Conservation (phyloP, 2,329 filamentous ascomycete species). For the Ustulina deusta region DNA sequence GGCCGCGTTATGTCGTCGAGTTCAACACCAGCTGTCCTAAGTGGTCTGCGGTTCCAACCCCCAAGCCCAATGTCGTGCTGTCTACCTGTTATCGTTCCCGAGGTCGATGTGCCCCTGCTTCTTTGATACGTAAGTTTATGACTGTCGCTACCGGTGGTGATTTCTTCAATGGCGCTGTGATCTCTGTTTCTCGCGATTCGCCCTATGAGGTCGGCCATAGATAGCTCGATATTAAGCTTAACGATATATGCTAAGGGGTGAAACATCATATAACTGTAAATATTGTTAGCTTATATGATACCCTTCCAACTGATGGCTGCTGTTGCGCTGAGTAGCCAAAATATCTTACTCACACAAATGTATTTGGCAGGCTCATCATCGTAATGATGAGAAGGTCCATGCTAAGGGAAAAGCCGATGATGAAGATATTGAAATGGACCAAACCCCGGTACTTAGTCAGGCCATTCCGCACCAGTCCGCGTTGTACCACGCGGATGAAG, state of each 20-base stretch:
- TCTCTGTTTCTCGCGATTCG: slow-evolving; percentile 47
- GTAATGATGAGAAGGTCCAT: slow-evolving; percentile 59
- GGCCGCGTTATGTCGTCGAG: slow-evolving; percentile 10
- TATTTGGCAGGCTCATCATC: slow-evolving; percentile 59
- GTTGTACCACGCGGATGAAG: slow-evolving; percentile 61
- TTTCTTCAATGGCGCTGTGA: not conserved
- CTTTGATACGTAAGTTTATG: not conserved
- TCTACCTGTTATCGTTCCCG: not conserved
- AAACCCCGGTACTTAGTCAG: slow-evolving; percentile 62
- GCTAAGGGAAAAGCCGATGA: slow-evolving; percentile 58
- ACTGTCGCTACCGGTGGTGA: not conserved
- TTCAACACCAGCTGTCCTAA: not conserved
- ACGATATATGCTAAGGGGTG: slow-evolving; percentile 66
- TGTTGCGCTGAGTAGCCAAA: not conserved
- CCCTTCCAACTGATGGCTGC: not conserved
- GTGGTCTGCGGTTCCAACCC: not conserved
- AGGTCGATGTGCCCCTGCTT: not conserved
- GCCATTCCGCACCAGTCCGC: slow-evolving; percentile 59
- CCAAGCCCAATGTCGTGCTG: not conserved
- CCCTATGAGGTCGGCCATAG: slow-evolving; percentile 64
- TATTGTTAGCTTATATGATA: not conserved
- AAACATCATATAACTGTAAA: slow-evolving; percentile 59
- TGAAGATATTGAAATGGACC: slow-evolving; percentile 60
- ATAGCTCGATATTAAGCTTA: slow-evolving; percentile 67
- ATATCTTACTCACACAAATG: slow-evolving; percentile 52